phyloP scores from a whole-genome alignment of 2,329 filamentous ascomycete genomes.

The Botrytis cinerea region DNA sequence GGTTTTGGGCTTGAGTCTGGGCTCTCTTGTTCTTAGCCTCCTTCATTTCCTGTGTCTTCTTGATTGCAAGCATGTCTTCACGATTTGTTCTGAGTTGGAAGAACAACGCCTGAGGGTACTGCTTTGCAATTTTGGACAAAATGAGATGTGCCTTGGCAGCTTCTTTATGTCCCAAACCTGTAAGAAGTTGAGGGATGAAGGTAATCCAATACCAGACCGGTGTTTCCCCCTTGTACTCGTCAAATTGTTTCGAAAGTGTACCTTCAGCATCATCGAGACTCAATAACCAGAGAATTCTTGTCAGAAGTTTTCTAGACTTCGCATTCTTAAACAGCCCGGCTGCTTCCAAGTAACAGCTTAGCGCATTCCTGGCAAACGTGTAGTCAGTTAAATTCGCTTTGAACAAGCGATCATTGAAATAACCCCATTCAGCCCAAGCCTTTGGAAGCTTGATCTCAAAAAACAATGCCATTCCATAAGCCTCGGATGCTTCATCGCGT shows the following conservation, averaged over 20 bases:
- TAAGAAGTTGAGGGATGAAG: constrained; percentile 94
- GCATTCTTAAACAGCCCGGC: constrained; percentile 96
- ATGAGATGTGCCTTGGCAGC: constrained; percentile 83
- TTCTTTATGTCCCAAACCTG: constrained; percentile 88
- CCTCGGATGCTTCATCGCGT: constrained; percentile 87
- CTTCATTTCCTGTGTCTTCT: constrained; percentile 81
- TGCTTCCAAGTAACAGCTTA: constrained; percentile 95
- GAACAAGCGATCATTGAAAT: constrained; percentile 96
- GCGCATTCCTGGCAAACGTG: constrained; percentile 81
- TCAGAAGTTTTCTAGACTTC: constrained; percentile 91
- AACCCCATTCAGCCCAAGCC: constrained; percentile 98
- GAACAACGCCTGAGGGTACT: constrained; percentile 93
- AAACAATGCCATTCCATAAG: constrained; percentile 92
- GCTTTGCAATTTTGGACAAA: constrained; percentile 89
- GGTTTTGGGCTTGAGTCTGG: constrained; percentile 39
- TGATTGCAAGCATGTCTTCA: constrained; percentile 90
- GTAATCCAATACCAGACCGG: constrained; percentile 99
- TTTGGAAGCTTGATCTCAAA: constrained; percentile 95
- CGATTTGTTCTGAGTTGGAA: constrained; percentile 91
- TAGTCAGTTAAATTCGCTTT: constrained; percentile 85
- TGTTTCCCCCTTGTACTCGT: constrained; percentile 95
- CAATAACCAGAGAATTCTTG: constrained; percentile 90
- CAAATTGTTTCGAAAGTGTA: constrained; percentile 80
- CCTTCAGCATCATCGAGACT: constrained; percentile 90
- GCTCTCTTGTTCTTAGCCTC: constrained; percentile 52